Evolutionary conservation across 208 protist genomes (phyloP), one percentile per base, ranked within the genome.

Genomic region (Borovskyia barvae): DNA sequence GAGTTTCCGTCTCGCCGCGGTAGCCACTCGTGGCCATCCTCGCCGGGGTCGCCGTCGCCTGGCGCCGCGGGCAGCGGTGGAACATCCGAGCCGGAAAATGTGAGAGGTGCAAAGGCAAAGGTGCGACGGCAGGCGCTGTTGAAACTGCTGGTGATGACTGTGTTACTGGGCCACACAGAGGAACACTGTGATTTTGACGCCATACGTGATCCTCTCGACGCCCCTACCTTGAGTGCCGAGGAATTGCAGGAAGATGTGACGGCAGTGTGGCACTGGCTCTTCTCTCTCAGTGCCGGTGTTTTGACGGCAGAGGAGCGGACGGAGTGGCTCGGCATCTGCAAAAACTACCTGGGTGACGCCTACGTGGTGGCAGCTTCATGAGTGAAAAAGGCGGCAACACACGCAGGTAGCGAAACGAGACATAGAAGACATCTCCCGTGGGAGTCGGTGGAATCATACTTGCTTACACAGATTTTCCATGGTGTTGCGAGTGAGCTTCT

Each of bases 101-200:
- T 9, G 6, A 19, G 20, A 7, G 46, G 28, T 12, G 3, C 24
- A 22, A 40, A 48, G 20, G 52, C 46, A 12, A 63, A 37, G 3
- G 56, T 2, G 11, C 61, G 75, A 17, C 79, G 75, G 15, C 66
- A 49, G 8, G 75, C 72, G 3, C 63, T 93, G 42, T 70, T 93
- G 46, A 69, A 79, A 51, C 68, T 93, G 22, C 68, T 93, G 1
- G 80, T 88, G 0, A 36, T 90, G n/a, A 82, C 86, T 2, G 47
- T 93, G 22, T 72, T 86, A 28, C 26, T 82, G 0, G 80, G 80
- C 25, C 58, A 57, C 4, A 55, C 86, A 5, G 69, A 77, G 28
- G 58, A 82, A 19, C 36, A 77, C 24, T 75, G 64, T 42, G 33
- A 40, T 2, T 62, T 86, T 20, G 52, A 43, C 7, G 6, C 60